Base-by-base conservation (phyloP, 768 basidiomycete species). In the Mycena polygramma region DNA sequence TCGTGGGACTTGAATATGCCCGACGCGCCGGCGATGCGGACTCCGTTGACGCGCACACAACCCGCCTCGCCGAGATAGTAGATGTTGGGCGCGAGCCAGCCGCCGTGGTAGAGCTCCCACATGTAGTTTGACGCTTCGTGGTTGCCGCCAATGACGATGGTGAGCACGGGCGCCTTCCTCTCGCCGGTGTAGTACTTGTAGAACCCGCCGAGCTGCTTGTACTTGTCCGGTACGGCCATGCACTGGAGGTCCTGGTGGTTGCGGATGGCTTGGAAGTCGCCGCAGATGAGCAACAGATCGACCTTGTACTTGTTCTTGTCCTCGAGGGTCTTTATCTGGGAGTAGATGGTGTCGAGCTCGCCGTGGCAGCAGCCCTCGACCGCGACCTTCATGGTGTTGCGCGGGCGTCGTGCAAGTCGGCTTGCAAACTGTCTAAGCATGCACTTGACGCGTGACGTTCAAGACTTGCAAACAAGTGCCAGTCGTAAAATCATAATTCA, bases 291-390 rank as follows among this genome's bases (percentile, higher is more conserved):
- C 17, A 99, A 87, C 2, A 96, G 82, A 75, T 97, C 94, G 63
- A 98, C 88, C 64, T 88, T 90, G 80, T 90, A 91, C 15, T 83
- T 79, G 74, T 93, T 86, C 69, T 80, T 81, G 2, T 76, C 71
- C 76, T 98, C 93, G 37, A 96, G 87, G 15, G 81, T 74, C 4
- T 80, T 81, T 63, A 98, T 88, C 41, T 91, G 88, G 13, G 81
- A 78, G 82, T 99, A 99, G 62, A 97, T 97, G 13, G 88, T 87
- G 79, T 95, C 93, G n/a, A 98, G 88, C 71, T 92, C 89, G 41
- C 98, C 98, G 79, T 99, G 98, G 74, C 94, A 96, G 84, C 98
- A 99, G 4, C 97, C 97, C 83, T 98, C 91, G 35, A 98, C 85
- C 9, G 96, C 97, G 73, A 98, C 86, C 91, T 96, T 64, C 72